phyloP scores from a whole-genome alignment of 164 flowering plant species.

The Tetracentron sinense region DNA sequence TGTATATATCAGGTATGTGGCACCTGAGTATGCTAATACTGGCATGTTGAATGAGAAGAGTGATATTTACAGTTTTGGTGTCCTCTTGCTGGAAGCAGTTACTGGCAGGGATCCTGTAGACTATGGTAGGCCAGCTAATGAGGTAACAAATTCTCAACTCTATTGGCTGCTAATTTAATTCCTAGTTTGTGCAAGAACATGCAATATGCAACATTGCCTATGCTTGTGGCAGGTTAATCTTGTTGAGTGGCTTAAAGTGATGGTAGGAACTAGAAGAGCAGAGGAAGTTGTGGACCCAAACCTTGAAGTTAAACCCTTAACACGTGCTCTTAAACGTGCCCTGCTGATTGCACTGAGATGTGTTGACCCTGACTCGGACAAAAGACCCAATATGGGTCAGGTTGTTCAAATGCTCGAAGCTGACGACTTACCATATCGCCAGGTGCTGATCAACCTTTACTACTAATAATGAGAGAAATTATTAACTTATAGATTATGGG shows the following conservation, averaged over 20 bases:
- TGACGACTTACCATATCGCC: constrained; percentile 31
- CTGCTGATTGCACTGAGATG: constrained; percentile 44
- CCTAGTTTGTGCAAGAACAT: neutral
- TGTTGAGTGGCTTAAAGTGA: constrained; percentile 51
- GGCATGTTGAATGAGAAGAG: no score
- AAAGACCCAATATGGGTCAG: constrained; percentile 43
- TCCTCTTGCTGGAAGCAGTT: no score
- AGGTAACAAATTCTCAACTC: no score
- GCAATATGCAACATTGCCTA: neutral
- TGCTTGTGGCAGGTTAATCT: constrained; percentile 37
- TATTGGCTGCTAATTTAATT: no score
- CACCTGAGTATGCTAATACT: no score
- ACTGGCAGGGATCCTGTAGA: no score
- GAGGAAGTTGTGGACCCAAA: constrained; percentile 45
- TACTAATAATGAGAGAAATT: neutral
- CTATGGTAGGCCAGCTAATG: no score
- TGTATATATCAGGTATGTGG: no score
- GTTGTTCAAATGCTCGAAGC: constrained; percentile 40
- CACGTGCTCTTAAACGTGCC: constrained; percentile 36
- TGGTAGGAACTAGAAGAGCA: constrained; percentile 37
- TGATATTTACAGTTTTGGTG: no score
- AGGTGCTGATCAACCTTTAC: constrained; percentile 19
- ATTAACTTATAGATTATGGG: no score
- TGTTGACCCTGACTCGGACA: constrained; percentile 45
- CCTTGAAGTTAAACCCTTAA: constrained; percentile 33